Evolutionary conservation across 345 rosid genomes (phyloP), one percentile per base, ranked within the genome.

Genomic region (Syzygium grande): DNA sequence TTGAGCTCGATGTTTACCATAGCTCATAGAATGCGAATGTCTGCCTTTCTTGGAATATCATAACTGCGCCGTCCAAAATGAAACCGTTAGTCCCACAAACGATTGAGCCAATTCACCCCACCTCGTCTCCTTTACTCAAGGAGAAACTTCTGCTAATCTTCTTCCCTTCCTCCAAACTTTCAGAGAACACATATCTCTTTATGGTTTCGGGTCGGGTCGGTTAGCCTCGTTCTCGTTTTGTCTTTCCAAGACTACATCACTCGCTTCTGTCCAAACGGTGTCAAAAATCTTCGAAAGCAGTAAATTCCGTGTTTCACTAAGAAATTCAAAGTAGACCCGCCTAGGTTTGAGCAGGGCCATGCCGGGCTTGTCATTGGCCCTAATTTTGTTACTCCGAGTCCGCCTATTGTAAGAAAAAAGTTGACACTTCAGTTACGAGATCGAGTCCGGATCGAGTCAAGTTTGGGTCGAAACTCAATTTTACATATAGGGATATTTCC

Each of bases 181-280:
- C 7, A 43, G 4, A 43, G 46, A 43, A 43, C 46, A 6, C 46
- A 4, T 43, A 43, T 43, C 46, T 43, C 46, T 43, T 43, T 43
- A 43, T 43, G 46, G 46, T 43, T 43, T 43, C 46, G 4, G 4
- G 46, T 43, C 46, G 46, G 46, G 46, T 43, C 5, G 46, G 30
- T n/a, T 11, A 27, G 65, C 1, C 65, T 59, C 0, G 7, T 27
- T 0, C 65, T 59, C 63, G 25, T 23, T 23, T 58, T 23, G 29
- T 58, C 63, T 23, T 58, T 23, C n/a, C 1, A 0, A 58, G 9
- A 58, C 29, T 4, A 0, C 0, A 6, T 58, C 0, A 13, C 73
- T 61, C 2, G 0, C 73, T 16, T 30, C 6, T n/a, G 73, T 61
- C 73, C 73, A 14, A 61, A 63, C 2, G 0, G 21, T 0, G 1